Evolutionary conservation across 192 early-diverging fungal species (phyloP).

Genomic region (Coemansia sp.): DNA sequence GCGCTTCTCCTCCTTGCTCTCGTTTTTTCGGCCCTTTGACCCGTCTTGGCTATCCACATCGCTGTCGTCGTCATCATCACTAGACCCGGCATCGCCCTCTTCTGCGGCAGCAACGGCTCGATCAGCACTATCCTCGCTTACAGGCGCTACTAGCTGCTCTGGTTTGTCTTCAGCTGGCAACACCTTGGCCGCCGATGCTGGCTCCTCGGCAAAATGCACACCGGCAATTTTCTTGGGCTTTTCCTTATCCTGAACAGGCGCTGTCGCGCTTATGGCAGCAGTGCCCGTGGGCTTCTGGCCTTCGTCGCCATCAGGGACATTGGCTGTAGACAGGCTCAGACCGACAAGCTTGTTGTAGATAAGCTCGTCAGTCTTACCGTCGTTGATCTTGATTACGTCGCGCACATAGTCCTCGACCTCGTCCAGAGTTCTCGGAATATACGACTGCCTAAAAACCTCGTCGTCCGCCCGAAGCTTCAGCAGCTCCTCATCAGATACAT

Average conservation of each 20-base stretch:
- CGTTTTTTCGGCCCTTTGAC: constrained; percentile 69
- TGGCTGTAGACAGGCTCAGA: constrained; percentile 56
- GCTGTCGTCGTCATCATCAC: constrained; percentile 24
- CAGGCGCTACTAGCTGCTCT: not conserved
- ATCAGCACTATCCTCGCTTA: constrained; percentile 5
- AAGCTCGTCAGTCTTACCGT: constrained; percentile 68
- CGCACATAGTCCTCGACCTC: constrained; percentile 87
- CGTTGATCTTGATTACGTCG: constrained; percentile 71
- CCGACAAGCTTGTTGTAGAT: constrained; percentile 58
- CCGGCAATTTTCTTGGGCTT: constrained; percentile 53
- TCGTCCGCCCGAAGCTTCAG: constrained; percentile 69
- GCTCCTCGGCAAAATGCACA: constrained; percentile 29
- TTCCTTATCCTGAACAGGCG: not conserved
- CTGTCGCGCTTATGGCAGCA: not conserved
- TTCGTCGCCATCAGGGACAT: constrained; percentile 6
- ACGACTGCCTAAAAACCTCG: constrained; percentile 87
- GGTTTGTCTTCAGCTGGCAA: not conserved
- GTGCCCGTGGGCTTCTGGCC: not conserved
- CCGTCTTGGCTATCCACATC: constrained; percentile 52
- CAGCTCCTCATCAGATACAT: constrained; percentile 49
- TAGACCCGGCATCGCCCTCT: not conserved
- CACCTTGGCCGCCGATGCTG: not conserved
- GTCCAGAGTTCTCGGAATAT: constrained; percentile 87
- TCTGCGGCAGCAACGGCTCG: constrained; percentile 23
- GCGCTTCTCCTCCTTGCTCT: constrained; percentile 87